Percentiles rank a stretch among this genome's conserved stretches.
Evolutionary conservation across 495 filamentous ascomycete species (phyloP).

Genomic region (Gamarada debralockiae): DNA sequence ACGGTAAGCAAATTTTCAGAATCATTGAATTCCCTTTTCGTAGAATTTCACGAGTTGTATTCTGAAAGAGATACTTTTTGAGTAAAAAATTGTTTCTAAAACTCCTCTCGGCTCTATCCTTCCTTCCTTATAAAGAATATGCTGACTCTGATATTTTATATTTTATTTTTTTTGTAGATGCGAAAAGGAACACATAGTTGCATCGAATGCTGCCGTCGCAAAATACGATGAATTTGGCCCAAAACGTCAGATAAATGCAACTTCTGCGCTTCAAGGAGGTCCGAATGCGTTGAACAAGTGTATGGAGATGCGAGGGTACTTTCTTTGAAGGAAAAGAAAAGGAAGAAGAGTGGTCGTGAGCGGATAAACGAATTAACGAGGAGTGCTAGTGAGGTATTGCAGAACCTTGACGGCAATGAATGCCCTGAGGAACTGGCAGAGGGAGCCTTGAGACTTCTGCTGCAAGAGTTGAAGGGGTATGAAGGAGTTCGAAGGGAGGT

Average conservation of each 20-base stretch:
- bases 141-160: no score
- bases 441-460: neutral
- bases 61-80: no score
- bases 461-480: neutral
- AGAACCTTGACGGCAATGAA: neutral
- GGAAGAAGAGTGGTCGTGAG: no score
- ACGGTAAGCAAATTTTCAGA: no score
- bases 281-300: neutral
- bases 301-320: neutral
- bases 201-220: neutral
- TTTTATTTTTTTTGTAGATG: no score
- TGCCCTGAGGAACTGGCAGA: neutral
- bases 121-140: no score
- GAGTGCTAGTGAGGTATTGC: neutral
- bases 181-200: neutral
- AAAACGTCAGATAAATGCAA: neutral
- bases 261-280: neutral
- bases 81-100: no score
- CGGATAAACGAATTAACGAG: neutral
- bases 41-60: no score
- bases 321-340: neutral
- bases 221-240: neutral
- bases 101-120: no score
- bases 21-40: no score
- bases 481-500: neutral